phyloP scores from a whole-genome alignment of 805 yeast genomes.

The Hanseniaspora thailandica region DNA sequence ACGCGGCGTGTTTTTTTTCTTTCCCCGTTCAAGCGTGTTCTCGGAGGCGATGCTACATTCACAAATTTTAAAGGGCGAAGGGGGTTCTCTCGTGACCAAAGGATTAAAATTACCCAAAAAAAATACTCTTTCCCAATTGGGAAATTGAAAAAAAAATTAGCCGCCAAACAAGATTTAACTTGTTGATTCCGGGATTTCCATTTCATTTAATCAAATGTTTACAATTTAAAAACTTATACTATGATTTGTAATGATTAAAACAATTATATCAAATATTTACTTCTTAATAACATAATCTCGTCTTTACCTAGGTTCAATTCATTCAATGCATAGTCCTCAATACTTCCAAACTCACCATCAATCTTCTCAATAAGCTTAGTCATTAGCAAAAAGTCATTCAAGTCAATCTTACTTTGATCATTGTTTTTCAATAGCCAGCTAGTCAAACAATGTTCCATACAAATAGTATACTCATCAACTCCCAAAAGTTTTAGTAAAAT shows the following conservation, averaged over 20 bases:
- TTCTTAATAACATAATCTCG: conserved; percentile 34
- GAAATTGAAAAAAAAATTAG: no score
- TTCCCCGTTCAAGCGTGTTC: background rate
- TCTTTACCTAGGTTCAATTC: conserved; percentile 35
- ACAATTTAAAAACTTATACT: background rate
- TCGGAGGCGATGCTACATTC: no score
- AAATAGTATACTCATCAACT: conserved; percentile 52
- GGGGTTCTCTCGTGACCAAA: no score
- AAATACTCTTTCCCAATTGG: background rate
- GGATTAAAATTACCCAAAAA: background rate
- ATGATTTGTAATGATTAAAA: no score
- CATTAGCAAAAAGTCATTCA: conserved; percentile 58
- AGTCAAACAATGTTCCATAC: conserved; percentile 69
- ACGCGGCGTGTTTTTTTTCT: conserved; percentile 3
- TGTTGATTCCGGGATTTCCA: no score
- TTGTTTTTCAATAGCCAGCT: conserved; percentile 36
- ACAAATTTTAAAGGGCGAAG: background rate
- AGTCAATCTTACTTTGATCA: background rate
- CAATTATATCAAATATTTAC: conserved; percentile 24
- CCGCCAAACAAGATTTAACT: no score
- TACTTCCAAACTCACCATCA: conserved; percentile 42
- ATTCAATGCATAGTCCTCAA: conserved; percentile 36
- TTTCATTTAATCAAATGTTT: background rate
- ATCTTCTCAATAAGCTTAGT: conserved; percentile 46
- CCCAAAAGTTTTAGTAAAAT: conserved; percentile 51